Conservation (phyloP, 1,139 yeast genomes). For the Meyerozyma smithsonii region DNA sequence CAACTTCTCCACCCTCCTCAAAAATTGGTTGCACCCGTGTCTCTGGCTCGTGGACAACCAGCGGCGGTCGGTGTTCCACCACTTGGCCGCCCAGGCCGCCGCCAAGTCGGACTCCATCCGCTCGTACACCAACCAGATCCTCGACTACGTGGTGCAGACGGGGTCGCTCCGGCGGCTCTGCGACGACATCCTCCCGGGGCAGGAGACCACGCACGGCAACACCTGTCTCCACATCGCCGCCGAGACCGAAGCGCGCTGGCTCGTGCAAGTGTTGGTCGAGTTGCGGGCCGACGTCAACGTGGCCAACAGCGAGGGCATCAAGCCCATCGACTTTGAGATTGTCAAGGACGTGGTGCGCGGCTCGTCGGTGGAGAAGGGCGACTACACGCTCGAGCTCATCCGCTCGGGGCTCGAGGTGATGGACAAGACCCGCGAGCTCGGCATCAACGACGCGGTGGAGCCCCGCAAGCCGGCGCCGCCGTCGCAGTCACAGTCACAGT, state of each 20-base stretch:
- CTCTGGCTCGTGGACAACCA: conserved; percentile 34
- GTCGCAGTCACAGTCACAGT: background rate
- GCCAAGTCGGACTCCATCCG: background rate
- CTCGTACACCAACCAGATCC: background rate
- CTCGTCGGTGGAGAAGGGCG: conserved; percentile 31
- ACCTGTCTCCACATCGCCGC: conserved; percentile 89
- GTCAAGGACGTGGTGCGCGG: conserved; percentile 50
- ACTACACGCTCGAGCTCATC: conserved; percentile 10
- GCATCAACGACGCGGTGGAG: background rate
- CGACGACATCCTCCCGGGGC: conserved; percentile 17
- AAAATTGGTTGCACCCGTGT: conserved; percentile 34
- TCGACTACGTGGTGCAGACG: background rate
- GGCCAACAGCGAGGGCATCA: conserved; percentile 78
- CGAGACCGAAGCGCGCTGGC: conserved; percentile 75
- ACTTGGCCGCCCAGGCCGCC: conserved; percentile 24
- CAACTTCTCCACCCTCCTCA: conserved; percentile 30
- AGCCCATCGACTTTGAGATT: conserved; percentile 82
- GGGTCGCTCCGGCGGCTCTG: background rate
- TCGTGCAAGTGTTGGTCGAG: conserved; percentile 74
- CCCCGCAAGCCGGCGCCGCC: background rate
- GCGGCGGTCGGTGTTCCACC: conserved; percentile 35
- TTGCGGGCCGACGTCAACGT: conserved; percentile 81
- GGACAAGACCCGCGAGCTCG: conserved; percentile 6
- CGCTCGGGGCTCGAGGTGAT: background rate
- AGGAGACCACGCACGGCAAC: conserved; percentile 76